Conservation (phyloP, 345 rosid species). For the Microcos paniculata region DNA sequence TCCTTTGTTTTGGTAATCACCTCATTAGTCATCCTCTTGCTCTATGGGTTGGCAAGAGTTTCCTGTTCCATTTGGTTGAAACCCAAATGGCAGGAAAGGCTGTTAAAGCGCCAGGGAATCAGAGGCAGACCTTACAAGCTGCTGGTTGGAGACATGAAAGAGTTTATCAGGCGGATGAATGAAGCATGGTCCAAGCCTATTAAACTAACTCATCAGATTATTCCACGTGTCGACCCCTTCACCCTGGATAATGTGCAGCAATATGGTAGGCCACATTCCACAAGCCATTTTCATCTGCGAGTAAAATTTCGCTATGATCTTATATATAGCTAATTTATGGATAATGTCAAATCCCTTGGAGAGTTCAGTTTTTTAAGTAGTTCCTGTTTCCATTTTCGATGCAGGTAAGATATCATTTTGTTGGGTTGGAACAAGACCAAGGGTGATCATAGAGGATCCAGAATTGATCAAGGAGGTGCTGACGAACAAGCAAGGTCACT, state of each 20-base stretch:
- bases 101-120: slow-evolving; percentile 37
- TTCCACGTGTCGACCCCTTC: slow-evolving; percentile 38
- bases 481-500: slow-evolving; percentile 44
- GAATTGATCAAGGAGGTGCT: slow-evolving; percentile 40
- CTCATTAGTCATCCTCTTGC: slow-evolving; percentile 3
- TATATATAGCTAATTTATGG: no score
- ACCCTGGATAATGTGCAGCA: slow-evolving; percentile 26
- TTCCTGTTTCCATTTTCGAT: background rate
- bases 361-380: background rate
- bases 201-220: slow-evolving; percentile 32
- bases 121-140: slow-evolving; percentile 39
- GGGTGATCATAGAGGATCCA: slow-evolving; percentile 42
- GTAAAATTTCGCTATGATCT: background rate
- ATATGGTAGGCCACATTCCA: slow-evolving; percentile 29
- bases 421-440: slow-evolving; percentile 48
- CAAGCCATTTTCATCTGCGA: background rate
- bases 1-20: background rate
- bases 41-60: slow-evolving; percentile 18
- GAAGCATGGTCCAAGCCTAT: slow-evolving; percentile 48
- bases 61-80: slow-evolving; percentile 36
- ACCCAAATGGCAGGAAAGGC: slow-evolving; percentile 38
- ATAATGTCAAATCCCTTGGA: background rate
- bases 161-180: slow-evolving; percentile 19
- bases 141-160: slow-evolving; percentile 40
- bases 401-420: slow-evolving; percentile 45